Evolutionary conservation across 2,329 filamentous ascomycete genomes (phyloP).

Genomic region (Macrophomina tecta): DNA sequence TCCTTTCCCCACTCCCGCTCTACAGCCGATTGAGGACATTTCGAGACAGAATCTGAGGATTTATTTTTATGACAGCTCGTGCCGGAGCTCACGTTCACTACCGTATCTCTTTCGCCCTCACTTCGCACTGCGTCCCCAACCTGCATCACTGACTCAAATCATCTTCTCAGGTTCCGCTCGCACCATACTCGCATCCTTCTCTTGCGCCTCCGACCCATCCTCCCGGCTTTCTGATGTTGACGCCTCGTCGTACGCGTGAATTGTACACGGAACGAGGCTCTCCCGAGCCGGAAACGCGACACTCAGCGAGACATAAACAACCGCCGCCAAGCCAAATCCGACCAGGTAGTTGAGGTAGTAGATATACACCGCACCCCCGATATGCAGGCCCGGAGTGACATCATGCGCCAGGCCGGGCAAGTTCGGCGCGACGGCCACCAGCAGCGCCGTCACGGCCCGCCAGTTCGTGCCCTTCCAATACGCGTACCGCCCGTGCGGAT

Average conservation of each 20-base stretch:
- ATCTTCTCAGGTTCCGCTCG: background rate
- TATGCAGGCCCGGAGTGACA: slow-evolving; percentile 21
- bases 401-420: slow-evolving; percentile 32
- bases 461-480: slow-evolving; percentile 33
- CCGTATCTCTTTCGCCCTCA: background rate
- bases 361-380: background rate
- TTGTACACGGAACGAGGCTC: background rate
- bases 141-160: background rate
- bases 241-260: background rate
- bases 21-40: too few relatives aligned
- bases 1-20: too few relatives aligned
- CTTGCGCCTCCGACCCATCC: background rate
- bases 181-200: background rate
- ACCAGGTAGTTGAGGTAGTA: background rate
- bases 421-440: slow-evolving; percentile 32
- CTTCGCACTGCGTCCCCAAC: background rate
- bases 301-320: background rate
- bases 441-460: slow-evolving; percentile 33
- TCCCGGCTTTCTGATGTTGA: background rate
- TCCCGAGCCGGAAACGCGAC: background rate
- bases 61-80: too few relatives aligned
- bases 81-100: too few relatives aligned
- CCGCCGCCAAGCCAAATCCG: background rate
- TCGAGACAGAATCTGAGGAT: too few relatives aligned
- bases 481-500: slow-evolving; percentile 34